Base-by-base conservation (phyloP, 2,329 filamentous ascomycete genomes). In the Aspergillus piperis region DNA sequence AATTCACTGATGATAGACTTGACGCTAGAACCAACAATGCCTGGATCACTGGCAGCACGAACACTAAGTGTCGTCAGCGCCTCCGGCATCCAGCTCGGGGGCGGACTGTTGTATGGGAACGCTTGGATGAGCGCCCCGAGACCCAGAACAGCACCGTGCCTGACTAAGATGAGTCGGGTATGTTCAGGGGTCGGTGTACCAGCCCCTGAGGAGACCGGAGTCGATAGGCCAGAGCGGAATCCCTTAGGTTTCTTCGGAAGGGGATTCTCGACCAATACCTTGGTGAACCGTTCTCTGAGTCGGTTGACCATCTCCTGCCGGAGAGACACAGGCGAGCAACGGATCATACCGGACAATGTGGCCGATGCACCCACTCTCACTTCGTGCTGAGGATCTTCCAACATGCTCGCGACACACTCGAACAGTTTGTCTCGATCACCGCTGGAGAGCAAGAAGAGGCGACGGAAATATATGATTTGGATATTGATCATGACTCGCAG, bases 401-500 rank as follows among this genome's bases (percentile, higher is more conserved):
- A 84, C 96, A 99, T 99, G 67, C 90, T 90, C 42, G 93, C 92
- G n/a, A 99, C 93, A 58, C 93, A 96, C 48, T 90, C 88, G 73
- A 98, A 96, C 15, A 99, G 85, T 36, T 86, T 84, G 68, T 91
- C 85, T 57, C 95, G 90, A 73, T 96, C 89, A 7, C 84, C 79
- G 6, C 85, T 81, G 32, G 87, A 85, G 66, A 96, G 90, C 27
- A 98, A 81, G 82, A 99, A 99, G 39, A 99, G 85, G 25, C 94
- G 90, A 54, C 95, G 90, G 86, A 98, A 99, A 81, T 97, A 99
- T 68, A 99, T 89, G 65, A 98, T 94, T 72, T 99, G 96, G 83
- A 99, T 97, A 78, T 98, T 98, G 78, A 99, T 93, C 67, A 99
- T 86, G 47, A 96, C 92, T 25, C 96, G 88, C 41, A 99, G 84